phyloP scores from a whole-genome alignment of 1,139 yeast species.

The Yamadazyma triangularis region DNA sequence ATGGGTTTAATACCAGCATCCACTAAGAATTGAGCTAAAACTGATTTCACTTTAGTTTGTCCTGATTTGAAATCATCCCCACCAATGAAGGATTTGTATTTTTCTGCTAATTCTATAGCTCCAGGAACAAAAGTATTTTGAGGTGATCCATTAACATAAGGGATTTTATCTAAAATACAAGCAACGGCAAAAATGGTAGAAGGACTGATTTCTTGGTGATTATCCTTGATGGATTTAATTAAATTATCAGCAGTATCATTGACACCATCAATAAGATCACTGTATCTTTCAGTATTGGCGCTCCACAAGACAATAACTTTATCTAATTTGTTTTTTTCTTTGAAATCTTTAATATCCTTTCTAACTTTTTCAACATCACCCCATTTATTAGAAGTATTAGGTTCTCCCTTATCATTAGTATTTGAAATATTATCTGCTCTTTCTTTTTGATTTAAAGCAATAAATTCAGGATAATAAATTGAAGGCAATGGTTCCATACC shows the following conservation, averaged over 20 bases:
- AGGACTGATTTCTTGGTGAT: slow-evolving; percentile 84
- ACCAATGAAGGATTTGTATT: slow-evolving; percentile 73
- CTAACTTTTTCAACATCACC: slow-evolving; percentile 84
- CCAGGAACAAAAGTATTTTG: slow-evolving; percentile 98
- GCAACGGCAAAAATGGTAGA: slow-evolving; percentile 93
- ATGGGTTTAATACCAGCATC: slow-evolving; percentile 97
- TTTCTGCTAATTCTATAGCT: slow-evolving; percentile 83
- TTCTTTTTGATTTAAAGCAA: slow-evolving; percentile 90
- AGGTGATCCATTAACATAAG: slow-evolving; percentile 95
- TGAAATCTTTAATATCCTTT: slow-evolving; percentile 77
- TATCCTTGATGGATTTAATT: slow-evolving; percentile 65
- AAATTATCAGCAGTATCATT: slow-evolving; percentile 86
- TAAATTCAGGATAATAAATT: slow-evolving; percentile 91
- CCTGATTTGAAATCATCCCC: slow-evolving; percentile 98
- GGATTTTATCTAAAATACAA: slow-evolving; percentile 77
- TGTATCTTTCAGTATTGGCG: slow-evolving; percentile 93
- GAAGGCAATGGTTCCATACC: slow-evolving; percentile 73
- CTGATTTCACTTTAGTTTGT: slow-evolving; percentile 93
- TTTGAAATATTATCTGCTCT: slow-evolving; percentile 88
- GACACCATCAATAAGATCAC: slow-evolving; percentile 72
- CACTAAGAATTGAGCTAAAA: slow-evolving; percentile 89
- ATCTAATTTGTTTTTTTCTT: slow-evolving; percentile 67
- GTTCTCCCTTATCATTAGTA: slow-evolving; percentile 45
- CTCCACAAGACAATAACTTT: slow-evolving; percentile 93
- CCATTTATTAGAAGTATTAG: slow-evolving; percentile 70